Evolutionary conservation across 1,284 basidiomycete genomes (phyloP).

Genomic region (Cutaneotrichosporon sp.): DNA sequence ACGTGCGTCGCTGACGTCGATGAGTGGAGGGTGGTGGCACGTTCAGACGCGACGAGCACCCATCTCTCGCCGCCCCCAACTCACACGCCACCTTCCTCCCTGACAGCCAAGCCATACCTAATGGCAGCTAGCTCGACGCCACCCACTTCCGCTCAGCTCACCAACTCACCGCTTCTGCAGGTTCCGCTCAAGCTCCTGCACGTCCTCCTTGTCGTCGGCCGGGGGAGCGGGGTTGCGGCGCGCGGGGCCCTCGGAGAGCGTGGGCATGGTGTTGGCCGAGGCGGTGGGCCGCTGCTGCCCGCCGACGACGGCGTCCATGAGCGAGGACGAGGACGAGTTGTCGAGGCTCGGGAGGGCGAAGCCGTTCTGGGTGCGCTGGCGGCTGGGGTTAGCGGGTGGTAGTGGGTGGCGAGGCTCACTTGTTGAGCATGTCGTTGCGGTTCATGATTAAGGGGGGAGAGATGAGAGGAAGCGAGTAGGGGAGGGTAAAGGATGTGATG

Average conservation of each 20-base stretch:
- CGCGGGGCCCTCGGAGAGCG: not conserved
- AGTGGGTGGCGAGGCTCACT: not conserved
- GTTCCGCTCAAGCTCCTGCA: slow-evolving; percentile 46
- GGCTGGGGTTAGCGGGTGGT: not conserved
- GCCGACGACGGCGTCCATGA: slow-evolving; percentile 48
- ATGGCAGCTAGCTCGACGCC: too few relatives aligned
- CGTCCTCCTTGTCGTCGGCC: slow-evolving; percentile 26
- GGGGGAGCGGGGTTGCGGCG: too few relatives aligned
- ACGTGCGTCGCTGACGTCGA: too few relatives aligned
- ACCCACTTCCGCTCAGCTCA: too few relatives aligned
- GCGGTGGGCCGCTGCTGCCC: slow-evolving; percentile 10
- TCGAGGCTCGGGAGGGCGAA: slow-evolving; percentile 23
- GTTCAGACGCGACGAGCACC: too few relatives aligned
- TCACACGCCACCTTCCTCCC: too few relatives aligned
- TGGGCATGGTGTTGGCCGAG: not conserved
- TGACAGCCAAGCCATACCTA: too few relatives aligned
- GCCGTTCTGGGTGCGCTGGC: slow-evolving; percentile 2
- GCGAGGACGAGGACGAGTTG: slow-evolving; percentile 34
- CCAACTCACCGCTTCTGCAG: slow-evolving; percentile 45
- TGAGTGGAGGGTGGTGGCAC: too few relatives aligned
- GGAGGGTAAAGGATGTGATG: not conserved
- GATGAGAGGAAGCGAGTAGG: not conserved
- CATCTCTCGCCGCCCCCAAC: too few relatives aligned
- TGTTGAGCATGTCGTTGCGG: slow-evolving; percentile 1
- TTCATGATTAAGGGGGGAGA: slow-evolving; percentile 4